phyloP scores from a whole-genome alignment of 257 asterid genomes.

The Eustoma russellianum region DNA sequence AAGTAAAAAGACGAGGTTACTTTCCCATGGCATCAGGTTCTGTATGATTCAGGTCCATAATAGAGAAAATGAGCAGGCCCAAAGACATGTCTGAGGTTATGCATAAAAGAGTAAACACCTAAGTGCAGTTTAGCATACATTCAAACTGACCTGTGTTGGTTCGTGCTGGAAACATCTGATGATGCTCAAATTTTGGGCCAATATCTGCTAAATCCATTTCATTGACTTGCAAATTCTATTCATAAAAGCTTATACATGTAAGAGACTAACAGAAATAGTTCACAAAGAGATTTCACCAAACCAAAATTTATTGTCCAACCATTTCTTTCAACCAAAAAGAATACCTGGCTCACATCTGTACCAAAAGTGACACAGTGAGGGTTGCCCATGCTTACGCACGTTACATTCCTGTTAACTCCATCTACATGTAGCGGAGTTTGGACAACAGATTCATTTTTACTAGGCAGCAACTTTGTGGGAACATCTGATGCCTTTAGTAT shows the following conservation, averaged over 20 bases:
- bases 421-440: slow-evolving; percentile 50
- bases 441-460: slow-evolving; percentile 53
- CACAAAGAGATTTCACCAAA: background rate
- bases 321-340: background rate
- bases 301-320: background rate
- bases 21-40: too few species aligned
- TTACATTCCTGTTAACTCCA: slow-evolving; percentile 60
- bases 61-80: too few species aligned
- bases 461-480: slow-evolving; percentile 70
- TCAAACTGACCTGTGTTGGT: slow-evolving; percentile 72
- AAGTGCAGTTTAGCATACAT: background rate
- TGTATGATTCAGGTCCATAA: too few species aligned
- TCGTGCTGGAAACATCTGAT: slow-evolving; percentile 76
- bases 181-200: slow-evolving; percentile 86
- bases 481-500: slow-evolving; percentile 80
- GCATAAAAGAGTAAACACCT: background rate
- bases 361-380: slow-evolving; percentile 79
- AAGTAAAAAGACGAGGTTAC: too few species aligned
- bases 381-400: slow-evolving; percentile 93
- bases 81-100: background rate
- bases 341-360: slow-evolving; percentile 42
- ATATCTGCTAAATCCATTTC: slow-evolving; percentile 62
- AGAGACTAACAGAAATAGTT: background rate
- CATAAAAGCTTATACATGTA: slow-evolving; percentile 7
- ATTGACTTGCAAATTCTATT: slow-evolving; percentile 68